Base-by-base conservation (phyloP, 208 protist genomes). In the Trypanosoma platydactyli region DNA sequence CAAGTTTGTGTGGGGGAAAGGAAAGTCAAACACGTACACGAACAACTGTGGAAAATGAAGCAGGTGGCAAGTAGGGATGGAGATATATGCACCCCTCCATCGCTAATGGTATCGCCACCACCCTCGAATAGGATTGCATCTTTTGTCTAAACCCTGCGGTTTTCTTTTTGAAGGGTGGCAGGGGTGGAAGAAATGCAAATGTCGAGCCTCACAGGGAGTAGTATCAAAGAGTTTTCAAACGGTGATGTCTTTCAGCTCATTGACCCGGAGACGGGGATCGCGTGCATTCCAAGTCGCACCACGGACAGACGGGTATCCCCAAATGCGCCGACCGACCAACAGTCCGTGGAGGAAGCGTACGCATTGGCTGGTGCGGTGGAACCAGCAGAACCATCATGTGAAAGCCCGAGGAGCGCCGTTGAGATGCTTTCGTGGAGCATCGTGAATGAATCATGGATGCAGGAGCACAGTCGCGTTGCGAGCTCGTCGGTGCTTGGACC, bases 231-330 rank as follows among this genome's bases (percentile, higher is more conserved):
- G 15, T 15, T 25, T 22, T 42, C 52, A 1, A 9, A 11, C 25
- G 46, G 35, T 30, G 58, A 25, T 3, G 9, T 13, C 1, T 64
- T 64, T 54, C 44, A 52, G 16, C 45, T 54, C 33, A 64, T 64
- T 30, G 46, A 64, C n/a, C 42, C 58, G 1, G 58, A 52, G 18
- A 64, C 58, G 20, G 58, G 46, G 4, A 7, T 29, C 11, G 42
- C 46, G 0, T 29, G 24, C 18, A 30, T 3, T n/a, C 29, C 25
- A 5, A 11, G n/a, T 1, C 1, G 46, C 29, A 3, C 9, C 9
- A 13, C 9, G 25, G 53, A 30, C 24, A 22, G 22, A 1, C 3
- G 6, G 44, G 44, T 5, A 12, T 16, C 44, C 12, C 6, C 3
- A 4, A 12, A 3, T 16, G 6, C 13, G 44, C 44, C 4, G 44